Evolutionary conservation across 2,329 filamentous ascomycete genomes (phyloP).

Genomic region (Paracamarosporium sp.): DNA sequence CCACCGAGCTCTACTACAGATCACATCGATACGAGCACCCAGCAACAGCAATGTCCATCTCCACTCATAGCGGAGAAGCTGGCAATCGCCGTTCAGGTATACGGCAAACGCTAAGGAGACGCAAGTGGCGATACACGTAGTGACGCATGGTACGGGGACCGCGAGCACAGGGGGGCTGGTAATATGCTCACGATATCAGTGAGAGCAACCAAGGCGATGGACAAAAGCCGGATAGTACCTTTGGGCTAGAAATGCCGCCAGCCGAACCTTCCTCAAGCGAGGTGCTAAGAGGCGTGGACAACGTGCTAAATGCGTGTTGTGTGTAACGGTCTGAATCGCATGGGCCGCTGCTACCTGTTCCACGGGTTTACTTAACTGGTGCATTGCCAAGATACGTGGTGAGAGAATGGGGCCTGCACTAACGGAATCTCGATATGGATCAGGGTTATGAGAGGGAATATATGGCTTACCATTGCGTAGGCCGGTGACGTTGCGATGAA

Average conservation of each 20-base stretch:
- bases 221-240: not conserved
- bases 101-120: not conserved
- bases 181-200: not conserved
- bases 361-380: not conserved
- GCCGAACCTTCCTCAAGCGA: not conserved
- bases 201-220: not conserved
- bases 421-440: not conserved
- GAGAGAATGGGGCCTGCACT: not conserved
- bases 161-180: not conserved
- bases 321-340: constrained; percentile 1
- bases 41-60: not conserved
- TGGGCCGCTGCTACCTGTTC: not conserved
- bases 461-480: not conserved
- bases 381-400: not conserved
- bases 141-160: not conserved
- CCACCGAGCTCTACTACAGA: not conserved
- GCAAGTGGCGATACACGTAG: not conserved
- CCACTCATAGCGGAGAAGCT: not conserved
- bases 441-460: not conserved
- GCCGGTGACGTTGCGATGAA: not conserved
- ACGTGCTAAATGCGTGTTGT: not conserved
- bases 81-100: not conserved
- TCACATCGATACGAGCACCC: not conserved
- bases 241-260: not conserved
- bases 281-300: not conserved